Evolutionary conservation across 83 land plant species (phyloP), one percentile per base, ranked within the genome.

Genomic region (Picea mariana): DNA sequence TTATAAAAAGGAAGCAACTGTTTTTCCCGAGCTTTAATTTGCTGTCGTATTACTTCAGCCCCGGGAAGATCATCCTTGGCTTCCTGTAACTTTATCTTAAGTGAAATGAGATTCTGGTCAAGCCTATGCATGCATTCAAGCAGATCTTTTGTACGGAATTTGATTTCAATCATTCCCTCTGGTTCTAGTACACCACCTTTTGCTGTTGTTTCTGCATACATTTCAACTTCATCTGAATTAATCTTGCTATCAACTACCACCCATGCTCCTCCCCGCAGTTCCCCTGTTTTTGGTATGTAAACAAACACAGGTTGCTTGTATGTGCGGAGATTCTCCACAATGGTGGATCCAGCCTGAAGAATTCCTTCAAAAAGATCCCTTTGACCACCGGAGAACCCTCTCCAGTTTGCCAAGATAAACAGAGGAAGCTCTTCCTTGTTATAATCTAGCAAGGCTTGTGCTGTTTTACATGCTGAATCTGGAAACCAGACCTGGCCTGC

Each of bases 401-500:
- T 87, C 99, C 99, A 97, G 88, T 97, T 97, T 2, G 98, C 99
- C 68, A 97, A 85, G 77, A 97, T 95, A 86, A 97, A 97, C 9
- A 97, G 91, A 15, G 99, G 99, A 6, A 97, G 93, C 69, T 94
- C 97, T 81, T 97, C 99, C 44, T 93, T 87, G 84, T 97, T 97
- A 91, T 95, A 97, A 85, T 97, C 99, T 65, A 92, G 52, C 77
- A 97, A 62, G 6, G 99, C 97, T 80, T 97, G 99, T 6, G 99
- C 89, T 60, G 99, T 97, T 72, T 97, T 97, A 8, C 94, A 76
- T 18, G 99, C 99, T 18, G 99, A 97, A 85, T 97, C 99, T 38
- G 99, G 99, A 82, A 97, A 97, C 99, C 99, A 97, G 15, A 97
- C 99, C 81, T 97, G 99, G 31, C 99, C 99, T 23, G 99, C 99